phyloP scores from a whole-genome alignment of 2,329 filamentous ascomycete genomes.

The Monosporascus cannonballus region DNA sequence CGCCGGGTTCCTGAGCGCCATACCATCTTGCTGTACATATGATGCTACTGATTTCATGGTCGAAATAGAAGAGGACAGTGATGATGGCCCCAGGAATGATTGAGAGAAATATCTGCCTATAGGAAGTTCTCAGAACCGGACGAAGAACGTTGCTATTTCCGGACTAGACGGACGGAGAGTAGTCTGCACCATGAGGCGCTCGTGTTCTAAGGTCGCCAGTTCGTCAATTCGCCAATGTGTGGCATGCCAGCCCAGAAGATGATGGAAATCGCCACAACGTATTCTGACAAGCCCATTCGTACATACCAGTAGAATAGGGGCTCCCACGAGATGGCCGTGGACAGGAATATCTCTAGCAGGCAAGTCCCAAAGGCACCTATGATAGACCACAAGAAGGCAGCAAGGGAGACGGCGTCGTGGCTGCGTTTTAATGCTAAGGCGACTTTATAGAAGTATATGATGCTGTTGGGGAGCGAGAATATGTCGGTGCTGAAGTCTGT shows the following conservation, averaged over 20 bases:
- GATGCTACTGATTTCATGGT: slow-evolving; percentile 64
- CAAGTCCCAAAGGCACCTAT: slow-evolving; percentile 60
- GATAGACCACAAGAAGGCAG: slow-evolving; percentile 58
- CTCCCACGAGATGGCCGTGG: slow-evolving; percentile 55
- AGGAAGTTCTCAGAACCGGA: slow-evolving; percentile 57
- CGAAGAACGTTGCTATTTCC: slow-evolving; percentile 49
- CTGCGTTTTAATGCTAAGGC: slow-evolving; percentile 57
- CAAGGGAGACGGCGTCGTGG: slow-evolving; percentile 49
- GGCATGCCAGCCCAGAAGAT: slow-evolving; percentile 60
- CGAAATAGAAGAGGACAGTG: slow-evolving; percentile 63
- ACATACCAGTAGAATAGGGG: slow-evolving; percentile 57
- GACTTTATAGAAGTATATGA: slow-evolving; percentile 65
- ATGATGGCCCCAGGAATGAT: slow-evolving; percentile 59
- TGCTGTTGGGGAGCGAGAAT: slow-evolving; percentile 59
- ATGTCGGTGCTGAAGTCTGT: slow-evolving; percentile 62
- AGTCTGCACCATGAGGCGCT: slow-evolving; percentile 48
- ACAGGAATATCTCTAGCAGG: slow-evolving; percentile 54
- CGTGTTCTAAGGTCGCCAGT: slow-evolving; percentile 50
- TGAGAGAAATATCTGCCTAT: slow-evolving; percentile 53
- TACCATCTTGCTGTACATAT: slow-evolving; percentile 60
- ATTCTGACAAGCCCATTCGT: slow-evolving; percentile 55
- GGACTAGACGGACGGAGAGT: slow-evolving; percentile 52
- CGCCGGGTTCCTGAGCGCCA: slow-evolving; percentile 53
- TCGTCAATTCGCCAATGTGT: slow-evolving; percentile 56
- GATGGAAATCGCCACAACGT: slow-evolving; percentile 61